Evolutionary conservation across 345 rosid species (phyloP).

Genomic region (Eutrema heterophyllum): DNA sequence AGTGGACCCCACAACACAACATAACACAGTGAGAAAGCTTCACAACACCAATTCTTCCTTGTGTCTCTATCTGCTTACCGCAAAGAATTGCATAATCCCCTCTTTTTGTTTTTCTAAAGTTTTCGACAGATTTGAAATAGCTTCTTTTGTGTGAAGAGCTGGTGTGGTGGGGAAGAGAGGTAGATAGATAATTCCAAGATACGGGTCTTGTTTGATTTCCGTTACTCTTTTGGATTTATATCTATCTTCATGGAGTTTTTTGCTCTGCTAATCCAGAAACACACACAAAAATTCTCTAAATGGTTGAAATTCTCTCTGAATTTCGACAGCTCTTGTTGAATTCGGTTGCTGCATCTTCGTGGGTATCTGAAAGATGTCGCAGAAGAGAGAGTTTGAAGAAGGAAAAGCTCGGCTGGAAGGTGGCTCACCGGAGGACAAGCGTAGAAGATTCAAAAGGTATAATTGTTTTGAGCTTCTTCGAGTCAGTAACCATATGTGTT

Average conservation of each 20-base stretch:
- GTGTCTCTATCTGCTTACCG: constrained; percentile 29
- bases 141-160: neutral
- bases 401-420: constrained; percentile 51
- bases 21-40: constrained; percentile 8
- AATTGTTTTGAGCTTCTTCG: neutral
- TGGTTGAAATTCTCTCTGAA: constrained; percentile 23
- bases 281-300: neutral
- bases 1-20: constrained; percentile 14
- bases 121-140: neutral
- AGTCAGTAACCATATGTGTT: neutral
- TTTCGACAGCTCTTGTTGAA: constrained; percentile 19
- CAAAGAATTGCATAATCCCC: neutral
- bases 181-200: constrained; percentile 25
- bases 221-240: constrained; percentile 4
- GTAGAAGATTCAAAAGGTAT: constrained; percentile 64
- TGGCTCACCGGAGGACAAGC: constrained; percentile 58
- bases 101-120: neutral
- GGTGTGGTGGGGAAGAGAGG: neutral
- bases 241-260: neutral
- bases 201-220: constrained; percentile 21
- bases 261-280: neutral
- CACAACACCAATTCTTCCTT: constrained; percentile 9
- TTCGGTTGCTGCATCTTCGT: neutral
- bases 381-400: constrained; percentile 81
- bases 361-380: constrained; percentile 54